Percentiles rank a stretch among this genome's conserved stretches.
phyloP scores from a whole-genome alignment of 2,329 filamentous ascomycete species.

The Fusarium humuli region DNA sequence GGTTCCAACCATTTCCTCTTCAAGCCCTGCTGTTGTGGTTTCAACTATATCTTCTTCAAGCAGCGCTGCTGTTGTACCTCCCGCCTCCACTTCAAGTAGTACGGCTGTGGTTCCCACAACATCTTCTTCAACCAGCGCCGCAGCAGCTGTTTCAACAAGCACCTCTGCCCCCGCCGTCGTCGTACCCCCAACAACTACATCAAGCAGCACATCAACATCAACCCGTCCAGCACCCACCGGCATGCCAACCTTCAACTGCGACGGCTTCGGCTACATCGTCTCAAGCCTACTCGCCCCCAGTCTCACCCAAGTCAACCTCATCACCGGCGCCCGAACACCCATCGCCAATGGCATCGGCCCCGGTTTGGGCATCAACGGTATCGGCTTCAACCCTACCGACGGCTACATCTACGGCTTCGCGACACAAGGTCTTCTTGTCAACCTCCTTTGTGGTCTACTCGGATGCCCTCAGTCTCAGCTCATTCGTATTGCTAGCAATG shows the following conservation, averaged over 20 bases:
- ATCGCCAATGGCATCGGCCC: conserved; percentile 12
- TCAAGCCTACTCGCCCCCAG: not conserved
- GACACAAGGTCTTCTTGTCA: not conserved
- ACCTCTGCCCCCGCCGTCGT: not conserved
- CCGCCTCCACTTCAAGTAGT: no score
- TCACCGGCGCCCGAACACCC: not conserved
- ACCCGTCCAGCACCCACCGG: not conserved
- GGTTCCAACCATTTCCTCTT: no score
- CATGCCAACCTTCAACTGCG: conserved; percentile 30
- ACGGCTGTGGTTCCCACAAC: not conserved
- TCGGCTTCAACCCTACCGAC: conserved; percentile 40
- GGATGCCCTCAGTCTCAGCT: conserved; percentile 12
- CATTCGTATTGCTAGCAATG: conserved; percentile 33
- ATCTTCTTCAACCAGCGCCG: not conserved
- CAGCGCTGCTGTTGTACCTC: no score
- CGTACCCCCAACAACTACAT: not conserved
- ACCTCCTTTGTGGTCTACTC: not conserved
- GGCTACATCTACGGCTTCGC: conserved; percentile 41
- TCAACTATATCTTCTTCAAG: not conserved
- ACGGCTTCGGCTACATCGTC: conserved; percentile 26
- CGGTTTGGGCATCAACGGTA: conserved; percentile 19
- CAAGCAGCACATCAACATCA: not conserved
- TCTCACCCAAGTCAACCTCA: conserved; percentile 24
- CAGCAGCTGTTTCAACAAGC: not conserved
- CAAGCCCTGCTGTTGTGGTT: no score